These are phyloP conservation scores for Pseudodiploospora longispora DNA, from an alignment of 2,329 filamentous ascomycete genomes.

Conservation along the genomic window DNA sequence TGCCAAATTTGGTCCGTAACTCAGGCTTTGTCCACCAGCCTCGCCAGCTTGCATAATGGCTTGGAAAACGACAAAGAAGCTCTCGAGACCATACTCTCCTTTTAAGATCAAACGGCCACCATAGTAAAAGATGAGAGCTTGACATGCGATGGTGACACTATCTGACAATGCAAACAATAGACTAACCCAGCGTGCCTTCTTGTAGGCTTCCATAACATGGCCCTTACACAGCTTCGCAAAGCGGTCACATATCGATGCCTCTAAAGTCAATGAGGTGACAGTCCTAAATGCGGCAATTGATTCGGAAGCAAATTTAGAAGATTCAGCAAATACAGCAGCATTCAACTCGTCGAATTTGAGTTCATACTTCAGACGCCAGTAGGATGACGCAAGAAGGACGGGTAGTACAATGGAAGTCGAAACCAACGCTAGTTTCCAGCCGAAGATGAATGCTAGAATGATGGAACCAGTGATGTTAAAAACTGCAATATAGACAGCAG, in stretches of 20 bases:
- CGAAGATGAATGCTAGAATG: constrained; percentile 60
- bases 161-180: constrained; percentile 63
- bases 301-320: constrained; percentile 67
- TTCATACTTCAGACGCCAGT: constrained; percentile 49
- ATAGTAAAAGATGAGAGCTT: constrained; percentile 61
- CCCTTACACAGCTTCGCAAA: constrained; percentile 51
- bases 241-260: constrained; percentile 53
- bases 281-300: constrained; percentile 67
- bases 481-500: constrained; percentile 52
- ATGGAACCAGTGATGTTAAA: constrained; percentile 59
- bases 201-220: constrained; percentile 53
- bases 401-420: constrained; percentile 53
- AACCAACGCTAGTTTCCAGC: constrained; percentile 70
- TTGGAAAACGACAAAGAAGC: constrained; percentile 54
- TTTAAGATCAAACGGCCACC: constrained; percentile 50
- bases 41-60: constrained; percentile 61
- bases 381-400: constrained; percentile 38
- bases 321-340: constrained; percentile 58
- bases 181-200: constrained; percentile 53
- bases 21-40: constrained; percentile 57
- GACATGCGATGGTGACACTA: constrained; percentile 53
- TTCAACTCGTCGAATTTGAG: constrained; percentile 63
- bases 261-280: constrained; percentile 61
- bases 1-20: constrained; percentile 57
- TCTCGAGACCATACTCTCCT: constrained; percentile 37